Evolutionary conservation across 164 flowering plant species (phyloP), one percentile per base, ranked within the genome.

Genomic region (Vitis cinerea): DNA sequence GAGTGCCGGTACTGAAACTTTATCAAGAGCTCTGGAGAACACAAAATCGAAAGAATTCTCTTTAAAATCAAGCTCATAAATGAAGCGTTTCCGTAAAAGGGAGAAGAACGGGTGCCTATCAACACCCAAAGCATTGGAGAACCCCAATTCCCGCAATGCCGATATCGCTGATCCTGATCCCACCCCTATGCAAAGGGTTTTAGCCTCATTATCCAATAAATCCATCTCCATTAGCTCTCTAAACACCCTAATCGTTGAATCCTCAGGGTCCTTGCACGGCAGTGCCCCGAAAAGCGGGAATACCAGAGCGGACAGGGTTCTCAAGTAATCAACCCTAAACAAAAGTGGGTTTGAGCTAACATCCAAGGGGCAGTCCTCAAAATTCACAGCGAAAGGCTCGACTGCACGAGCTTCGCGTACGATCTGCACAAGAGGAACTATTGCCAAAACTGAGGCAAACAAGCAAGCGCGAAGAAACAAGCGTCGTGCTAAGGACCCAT

Each of bases 41-140:
- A 93, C 94, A 65, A 95, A 90, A 75, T 90, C 97, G 64, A 90
- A 95, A 9, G 89, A 84, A 56, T 77, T 74, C 52, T 85, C 90
- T 64, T 73, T 68, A 27, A 81, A 87, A 11, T 80, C 79, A 44
- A 95, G 91, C 73, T 82, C 84, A 55, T 79, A 77, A 55, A 83
- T 75, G 48, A 83, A 74, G 58, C 75, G 72, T 74, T 77, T 85
- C 61, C 75, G 71, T 72, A 52, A 65, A 9, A 83, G 79, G 23
- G 84, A 80, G 81, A 85, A 86, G 74, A 81, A 74, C 0, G 82
- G 80, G 78, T 77, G 84, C 52, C 71, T 72, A 31, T 75, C 67
- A 27, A 82, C 83, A 59, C 79, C 82, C 12, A 71, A 6, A 9
- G 80, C 82, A 62, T 85, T 48, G 1, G 66, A 47, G 59, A 91